Evolutionary conservation across 371 early-diverging fungal genomes (phyloP), one percentile per base, ranked within the genome.

Genomic region (Mucor mucedo): DNA sequence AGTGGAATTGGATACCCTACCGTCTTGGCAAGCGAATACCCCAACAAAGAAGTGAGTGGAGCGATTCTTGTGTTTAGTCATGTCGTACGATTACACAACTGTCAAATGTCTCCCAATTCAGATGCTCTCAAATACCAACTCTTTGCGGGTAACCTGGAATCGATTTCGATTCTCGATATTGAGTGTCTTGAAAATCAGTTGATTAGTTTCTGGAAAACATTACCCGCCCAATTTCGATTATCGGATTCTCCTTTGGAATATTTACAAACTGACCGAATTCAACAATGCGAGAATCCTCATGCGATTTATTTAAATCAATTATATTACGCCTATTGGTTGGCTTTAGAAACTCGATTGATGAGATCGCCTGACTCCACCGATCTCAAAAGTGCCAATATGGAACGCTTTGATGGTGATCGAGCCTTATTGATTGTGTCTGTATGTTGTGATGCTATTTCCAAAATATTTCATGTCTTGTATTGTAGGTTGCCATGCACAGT

Each of bases 371-470:
- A 56, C 4, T n/a, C 54, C 8, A 65, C 73, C 4, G 66, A 74
- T 42, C 42, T 75, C 10, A 39, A 44, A 8, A 66, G 71, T 32
- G 77, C 69, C 1, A 69, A 62, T 4, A 47, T 76, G 48, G 65
- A 66, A 10, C 58, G 71, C 2, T 56, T 74, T 48, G 77, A 80
- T 39, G 69, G 71, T 2, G 75, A 78, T 13, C 72, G 78, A 13
- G 76, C 81, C 2, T 33, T 78, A 2, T 35, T 76, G 41, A 72
- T 76, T 44, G 78, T 80, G 0, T 78, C 81, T 4, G 71, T 80
- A 21, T 69, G 70, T 30, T 68, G 71, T 13, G 81, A 80, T 40
- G 76, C 81, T 14, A 54, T 78, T 16, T 60, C 78, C 5, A 73
- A 74, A 32, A 69, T 78, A 3, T 73, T 69, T 29, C 63, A 72